Percentiles rank a stretch among this genome's conserved stretches.
These are phyloP conservation scores for Hansenula lynferdii DNA, from an alignment of 1,139 yeast genomes.

Conservation along the genomic window DNA sequence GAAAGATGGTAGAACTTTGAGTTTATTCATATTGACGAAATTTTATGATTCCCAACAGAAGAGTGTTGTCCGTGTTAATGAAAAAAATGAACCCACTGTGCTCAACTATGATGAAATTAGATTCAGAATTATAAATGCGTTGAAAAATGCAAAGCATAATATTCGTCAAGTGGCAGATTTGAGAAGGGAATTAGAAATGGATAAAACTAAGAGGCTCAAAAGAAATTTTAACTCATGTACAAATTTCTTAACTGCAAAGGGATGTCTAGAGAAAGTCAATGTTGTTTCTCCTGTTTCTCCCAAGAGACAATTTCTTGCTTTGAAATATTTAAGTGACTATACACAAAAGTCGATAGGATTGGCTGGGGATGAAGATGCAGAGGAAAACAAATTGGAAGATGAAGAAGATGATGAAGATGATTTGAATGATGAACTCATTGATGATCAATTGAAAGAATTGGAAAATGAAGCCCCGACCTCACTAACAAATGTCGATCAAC, in stretches of 20 bases:
- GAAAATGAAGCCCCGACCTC: slow-evolving; percentile 21
- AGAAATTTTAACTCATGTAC: slow-evolving; percentile 51
- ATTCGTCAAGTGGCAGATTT: slow-evolving; percentile 65
- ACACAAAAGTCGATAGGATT: slow-evolving; percentile 24
- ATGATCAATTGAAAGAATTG: slow-evolving; percentile 19
- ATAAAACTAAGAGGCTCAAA: slow-evolving; percentile 36
- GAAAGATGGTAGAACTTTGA: slow-evolving; percentile 44
- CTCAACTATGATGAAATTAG: slow-evolving; percentile 34
- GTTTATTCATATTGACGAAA: slow-evolving; percentile 40
- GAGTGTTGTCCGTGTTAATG: slow-evolving; percentile 2
- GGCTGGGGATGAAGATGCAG: slow-evolving; percentile 18
- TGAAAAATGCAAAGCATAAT: slow-evolving; percentile 63
- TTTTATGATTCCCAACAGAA: slow-evolving; percentile 28
- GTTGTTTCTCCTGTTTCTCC: slow-evolving; percentile 49
- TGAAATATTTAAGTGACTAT: slow-evolving; percentile 52
- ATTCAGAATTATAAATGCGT: slow-evolving; percentile 44
- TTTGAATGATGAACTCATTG: slow-evolving; percentile 15
- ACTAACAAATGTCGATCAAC: slow-evolving; percentile 25
- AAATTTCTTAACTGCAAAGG: slow-evolving; percentile 43
- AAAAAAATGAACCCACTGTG: slow-evolving; percentile 22
- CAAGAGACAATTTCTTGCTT: slow-evolving; percentile 46
- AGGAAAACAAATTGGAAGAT: slow-evolving; percentile 23
- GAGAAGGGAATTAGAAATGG: slow-evolving; percentile 55
- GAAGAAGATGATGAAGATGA: slow-evolving; percentile 22
- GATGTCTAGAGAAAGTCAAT: slow-evolving; percentile 52